phyloP scores from a whole-genome alignment of 495 filamentous ascomycete species.

The Penicillium canariense region DNA sequence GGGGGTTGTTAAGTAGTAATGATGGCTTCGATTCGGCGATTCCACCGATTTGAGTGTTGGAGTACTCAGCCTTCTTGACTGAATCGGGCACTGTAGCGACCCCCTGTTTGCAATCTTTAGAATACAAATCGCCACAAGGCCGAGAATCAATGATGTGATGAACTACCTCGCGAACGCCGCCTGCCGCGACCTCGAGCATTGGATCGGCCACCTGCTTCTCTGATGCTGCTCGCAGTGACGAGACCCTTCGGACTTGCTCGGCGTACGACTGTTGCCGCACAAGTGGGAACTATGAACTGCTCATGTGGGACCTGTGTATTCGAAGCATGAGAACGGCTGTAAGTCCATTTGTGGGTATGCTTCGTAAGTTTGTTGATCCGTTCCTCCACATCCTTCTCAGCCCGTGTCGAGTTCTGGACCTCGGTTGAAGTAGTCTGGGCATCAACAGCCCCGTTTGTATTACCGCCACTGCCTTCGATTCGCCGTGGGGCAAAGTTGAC shows the following conservation, averaged over 20 bases:
- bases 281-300: neutral
- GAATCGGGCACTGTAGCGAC: constrained; percentile 38
- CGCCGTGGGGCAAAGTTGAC: constrained; percentile 28
- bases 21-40: too few species aligned
- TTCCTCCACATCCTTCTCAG: constrained; percentile 4
- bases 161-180: constrained; percentile 30
- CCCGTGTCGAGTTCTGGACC: constrained; percentile 1
- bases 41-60: neutral
- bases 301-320: constrained; percentile 8
- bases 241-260: constrained; percentile 21
- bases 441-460: neutral
- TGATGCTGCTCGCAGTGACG: constrained; percentile 21
- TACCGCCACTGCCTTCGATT: neutral
- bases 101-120: constrained; percentile 24
- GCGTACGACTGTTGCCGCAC: constrained; percentile 1
- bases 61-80: constrained; percentile 17
- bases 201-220: neutral
- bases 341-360: constrained; percentile 25
- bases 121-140: neutral
- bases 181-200: constrained; percentile 17
- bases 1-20: too few species aligned
- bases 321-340: constrained; percentile 23
- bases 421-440: neutral
- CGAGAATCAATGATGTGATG: neutral
- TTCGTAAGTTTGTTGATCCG: constrained; percentile 14